Percentiles rank a stretch among this genome's conserved stretches.
Conservation (phyloP, 2,329 filamentous ascomycete genomes). For the Hymenoscyphus linearis region DNA sequence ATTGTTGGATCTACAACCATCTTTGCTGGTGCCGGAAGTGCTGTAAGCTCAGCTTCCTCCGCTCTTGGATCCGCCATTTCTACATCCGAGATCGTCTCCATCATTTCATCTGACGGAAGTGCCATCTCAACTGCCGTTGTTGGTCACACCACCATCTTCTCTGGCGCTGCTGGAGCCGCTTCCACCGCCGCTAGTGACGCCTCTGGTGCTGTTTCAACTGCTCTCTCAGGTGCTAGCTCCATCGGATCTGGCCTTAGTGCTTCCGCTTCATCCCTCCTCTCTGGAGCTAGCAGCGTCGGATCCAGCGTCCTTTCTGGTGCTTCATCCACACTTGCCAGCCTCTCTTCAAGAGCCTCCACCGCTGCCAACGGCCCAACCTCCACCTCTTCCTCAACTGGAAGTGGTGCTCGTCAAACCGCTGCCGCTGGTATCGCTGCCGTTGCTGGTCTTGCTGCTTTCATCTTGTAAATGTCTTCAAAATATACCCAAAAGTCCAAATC, state of each 20-base stretch:
- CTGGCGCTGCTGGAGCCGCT: constrained; percentile 6
- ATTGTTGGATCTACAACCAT: constrained; percentile 21
- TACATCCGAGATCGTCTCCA: constrained; percentile 23
- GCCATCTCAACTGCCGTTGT: constrained; percentile 20
- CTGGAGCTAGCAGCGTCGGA: constrained; percentile 4
- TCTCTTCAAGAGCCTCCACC: constrained; percentile 3
- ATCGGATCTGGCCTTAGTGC: not conserved
- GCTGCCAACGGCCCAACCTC: constrained; percentile 14
- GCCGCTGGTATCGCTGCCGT: constrained; percentile 26
- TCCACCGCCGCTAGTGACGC: constrained; percentile 11
- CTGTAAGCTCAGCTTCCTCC: constrained; percentile 3
- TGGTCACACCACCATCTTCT: constrained; percentile 25
- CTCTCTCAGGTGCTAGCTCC: not conserved
- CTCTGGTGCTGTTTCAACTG: constrained; percentile 5
- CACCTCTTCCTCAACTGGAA: constrained; percentile 15
- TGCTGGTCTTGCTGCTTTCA: constrained; percentile 29
- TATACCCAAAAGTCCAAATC: not conserved
- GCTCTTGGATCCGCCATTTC: constrained; percentile 20
- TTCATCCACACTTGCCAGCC: constrained; percentile 2
- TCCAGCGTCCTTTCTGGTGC: constrained; percentile 4
- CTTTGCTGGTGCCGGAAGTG: constrained; percentile 9
- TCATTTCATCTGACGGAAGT: constrained; percentile 19
- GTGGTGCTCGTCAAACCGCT: constrained; percentile 25
- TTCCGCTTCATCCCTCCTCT: constrained; percentile 8
- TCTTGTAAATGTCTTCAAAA: constrained; percentile 25